A percentile compares a stretch with the other conserved stretches of the same genome.
Evolutionary conservation across 768 basidiomycete species (phyloP).

Genomic region (Boletus subparvulus): DNA sequence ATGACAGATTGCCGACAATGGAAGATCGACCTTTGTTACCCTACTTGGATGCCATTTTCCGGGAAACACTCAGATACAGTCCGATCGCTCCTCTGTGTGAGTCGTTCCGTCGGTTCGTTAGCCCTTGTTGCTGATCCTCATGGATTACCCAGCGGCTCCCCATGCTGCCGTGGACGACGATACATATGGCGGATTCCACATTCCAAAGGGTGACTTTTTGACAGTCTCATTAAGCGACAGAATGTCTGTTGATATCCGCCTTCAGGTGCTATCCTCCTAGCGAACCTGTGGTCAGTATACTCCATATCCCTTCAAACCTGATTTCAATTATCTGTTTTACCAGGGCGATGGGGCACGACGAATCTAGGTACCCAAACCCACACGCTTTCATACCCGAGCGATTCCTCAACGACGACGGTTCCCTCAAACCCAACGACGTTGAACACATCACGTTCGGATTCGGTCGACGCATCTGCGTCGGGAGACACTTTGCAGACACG

Average conservation of each 20-base stretch:
- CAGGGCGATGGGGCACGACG: conserved; percentile 18
- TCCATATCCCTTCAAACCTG: rapidly evolving
- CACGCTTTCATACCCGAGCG: conserved; percentile 40
- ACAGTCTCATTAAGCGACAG: not conserved
- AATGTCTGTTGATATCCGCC: not conserved
- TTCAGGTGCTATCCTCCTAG: conserved; percentile 6
- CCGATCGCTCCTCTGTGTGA: conserved; percentile 3
- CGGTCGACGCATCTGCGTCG: conserved; percentile 29
- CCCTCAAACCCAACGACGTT: conserved; percentile 12
- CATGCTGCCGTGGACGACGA: conserved; percentile 38
- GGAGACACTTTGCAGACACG: conserved; percentile 21
- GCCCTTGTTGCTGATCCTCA: not conserved
- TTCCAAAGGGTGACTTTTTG: no score
- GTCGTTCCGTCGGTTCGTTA: not conserved
- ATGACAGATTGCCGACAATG: not conserved
- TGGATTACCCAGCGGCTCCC: conserved; percentile 18
- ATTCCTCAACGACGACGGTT: conserved; percentile 33
- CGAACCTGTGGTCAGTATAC: conserved; percentile 8
- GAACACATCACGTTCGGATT: conserved; percentile 21
- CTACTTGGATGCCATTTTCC: conserved; percentile 6
- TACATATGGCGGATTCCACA: conserved; percentile 24
- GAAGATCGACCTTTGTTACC: conserved; percentile 12
- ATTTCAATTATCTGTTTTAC: no score
- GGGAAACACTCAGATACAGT: conserved; percentile 1
- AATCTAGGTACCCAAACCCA: conserved; percentile 35